Evolutionary conservation across 176 grass and related monocot genomes (phyloP).

Genomic region (Oryza brachyantha): DNA sequence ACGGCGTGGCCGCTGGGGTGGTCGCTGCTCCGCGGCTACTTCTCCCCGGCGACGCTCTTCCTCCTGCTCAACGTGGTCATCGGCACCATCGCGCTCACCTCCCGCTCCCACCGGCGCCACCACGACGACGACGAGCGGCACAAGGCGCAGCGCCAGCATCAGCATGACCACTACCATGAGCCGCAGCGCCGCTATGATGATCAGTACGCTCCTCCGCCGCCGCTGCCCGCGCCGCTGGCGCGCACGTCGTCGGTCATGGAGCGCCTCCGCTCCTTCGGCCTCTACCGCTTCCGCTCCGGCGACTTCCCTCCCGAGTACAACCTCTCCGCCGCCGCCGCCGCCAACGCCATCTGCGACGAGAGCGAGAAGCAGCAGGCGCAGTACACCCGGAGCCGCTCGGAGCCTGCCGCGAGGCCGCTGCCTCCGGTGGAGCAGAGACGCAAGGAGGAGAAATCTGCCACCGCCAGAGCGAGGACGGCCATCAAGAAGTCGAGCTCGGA

Average conservation of each 20-base stretch:
- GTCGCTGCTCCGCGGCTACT: constrained; percentile 49
- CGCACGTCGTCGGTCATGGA: constrained; percentile 62
- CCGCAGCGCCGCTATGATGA: neutral
- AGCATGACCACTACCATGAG: neutral
- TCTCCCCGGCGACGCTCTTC: constrained; percentile 73
- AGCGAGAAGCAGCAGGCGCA: constrained; percentile 18
- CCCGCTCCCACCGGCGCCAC: constrained; percentile 20
- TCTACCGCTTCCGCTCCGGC: constrained; percentile 74
- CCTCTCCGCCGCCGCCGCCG: neutral
- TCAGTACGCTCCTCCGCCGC: constrained; percentile 6
- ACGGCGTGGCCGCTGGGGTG: constrained; percentile 28
- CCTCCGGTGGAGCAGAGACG: neutral
- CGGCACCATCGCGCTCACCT: constrained; percentile 81
- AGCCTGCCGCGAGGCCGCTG: constrained; percentile 1
- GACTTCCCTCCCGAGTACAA: constrained; percentile 57
- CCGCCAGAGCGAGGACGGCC: neutral
- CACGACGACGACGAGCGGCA: neutral
- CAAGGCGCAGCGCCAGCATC: neutral
- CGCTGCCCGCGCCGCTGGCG: constrained; percentile 17
- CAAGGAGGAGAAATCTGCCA: neutral
- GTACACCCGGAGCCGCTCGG: constrained; percentile 49
- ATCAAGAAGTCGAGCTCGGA: constrained; percentile 9
- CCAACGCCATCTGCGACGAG: neutral
- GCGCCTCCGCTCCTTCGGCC: constrained; percentile 65
- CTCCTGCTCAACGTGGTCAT: constrained; percentile 79